Percentiles rank a stretch among this genome's conserved stretches.
Conservation (phyloP, 768 basidiomycete genomes). For the Hydnum rufescens region DNA sequence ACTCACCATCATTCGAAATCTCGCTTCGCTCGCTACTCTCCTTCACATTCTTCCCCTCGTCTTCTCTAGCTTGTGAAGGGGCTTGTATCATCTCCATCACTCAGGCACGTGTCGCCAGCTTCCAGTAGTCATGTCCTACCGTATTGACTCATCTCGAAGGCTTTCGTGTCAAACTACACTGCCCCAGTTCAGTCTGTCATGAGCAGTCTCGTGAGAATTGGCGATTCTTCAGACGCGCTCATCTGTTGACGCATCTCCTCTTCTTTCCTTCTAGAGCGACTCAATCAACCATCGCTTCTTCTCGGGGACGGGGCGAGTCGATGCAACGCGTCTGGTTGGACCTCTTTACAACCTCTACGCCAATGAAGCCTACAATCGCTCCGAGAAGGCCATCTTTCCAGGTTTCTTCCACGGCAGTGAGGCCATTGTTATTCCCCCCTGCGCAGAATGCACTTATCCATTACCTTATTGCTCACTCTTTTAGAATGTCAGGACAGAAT, state of each 20-base stretch:
- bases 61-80: conserved; percentile 37
- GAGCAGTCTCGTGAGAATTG: neutral
- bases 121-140: neutral
- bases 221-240: neutral
- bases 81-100: conserved; percentile 46
- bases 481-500: conserved; percentile 29
- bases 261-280: neutral
- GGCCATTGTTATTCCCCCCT: neutral
- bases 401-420: conserved; percentile 47
- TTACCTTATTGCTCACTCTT: neutral
- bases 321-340: conserved; percentile 18
- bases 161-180: conserved; percentile 32
- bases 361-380: conserved; percentile 23
- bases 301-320: conserved; percentile 12
- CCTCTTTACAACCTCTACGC: conserved; percentile 31
- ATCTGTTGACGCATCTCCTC: neutral
- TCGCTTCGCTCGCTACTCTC: neutral
- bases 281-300: neutral
- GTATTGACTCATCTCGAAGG: conserved; percentile 16
- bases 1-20: no score
- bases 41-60: neutral
- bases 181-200: conserved; percentile 21
- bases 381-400: conserved; percentile 44
- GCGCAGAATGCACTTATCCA: neutral
- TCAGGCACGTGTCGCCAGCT: conserved; percentile 1